Percentiles rank a stretch among this genome's conserved stretches.
phyloP scores from a whole-genome alignment of 805 yeast genomes.

The Zygoascus bituminiphila region DNA sequence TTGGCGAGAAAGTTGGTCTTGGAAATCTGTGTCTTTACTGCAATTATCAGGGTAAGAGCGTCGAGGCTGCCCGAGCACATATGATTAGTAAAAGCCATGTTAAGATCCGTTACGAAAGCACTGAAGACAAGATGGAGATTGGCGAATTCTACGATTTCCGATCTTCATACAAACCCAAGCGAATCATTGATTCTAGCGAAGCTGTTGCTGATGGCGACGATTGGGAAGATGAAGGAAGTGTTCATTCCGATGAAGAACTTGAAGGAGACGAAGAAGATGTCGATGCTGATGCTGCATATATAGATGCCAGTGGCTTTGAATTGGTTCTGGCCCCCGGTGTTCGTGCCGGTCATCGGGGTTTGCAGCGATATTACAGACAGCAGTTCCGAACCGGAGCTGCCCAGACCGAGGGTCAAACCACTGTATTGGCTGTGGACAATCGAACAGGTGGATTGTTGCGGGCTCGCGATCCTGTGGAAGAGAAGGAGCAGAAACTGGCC shows the following conservation, averaged over 20 bases:
- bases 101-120: conserved; percentile 77
- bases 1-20: conserved; percentile 72
- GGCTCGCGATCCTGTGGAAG: conserved; percentile 32
- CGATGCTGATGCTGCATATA: conserved; percentile 30
- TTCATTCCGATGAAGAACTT: conserved; percentile 27
- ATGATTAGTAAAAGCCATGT: conserved; percentile 81
- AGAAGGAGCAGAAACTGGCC: conserved; percentile 44
- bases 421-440: conserved; percentile 66
- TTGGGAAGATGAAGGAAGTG: conserved; percentile 19
- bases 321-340: conserved; percentile 70
- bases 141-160: conserved; percentile 80
- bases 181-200: conserved; percentile 27
- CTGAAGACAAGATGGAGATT: conserved; percentile 66
- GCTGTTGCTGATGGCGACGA: conserved; percentile 32
- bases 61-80: conserved; percentile 86
- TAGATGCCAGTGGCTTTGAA: conserved; percentile 56
- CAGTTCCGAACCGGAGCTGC: conserved; percentile 42
- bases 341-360: conserved; percentile 72
- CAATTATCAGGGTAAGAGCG: conserved; percentile 68
- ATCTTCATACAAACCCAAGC: conserved; percentile 41
- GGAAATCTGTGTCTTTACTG: conserved; percentile 84
- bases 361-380: conserved; percentile 66
- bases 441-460: conserved; percentile 24
- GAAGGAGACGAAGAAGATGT: conserved; percentile 21
- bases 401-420: conserved; percentile 56